Percentiles rank a stretch among this genome's conserved stretches.
Conservation (phyloP, 2,329 filamentous ascomycete genomes). For the Coleophoma eucalyptorum region DNA sequence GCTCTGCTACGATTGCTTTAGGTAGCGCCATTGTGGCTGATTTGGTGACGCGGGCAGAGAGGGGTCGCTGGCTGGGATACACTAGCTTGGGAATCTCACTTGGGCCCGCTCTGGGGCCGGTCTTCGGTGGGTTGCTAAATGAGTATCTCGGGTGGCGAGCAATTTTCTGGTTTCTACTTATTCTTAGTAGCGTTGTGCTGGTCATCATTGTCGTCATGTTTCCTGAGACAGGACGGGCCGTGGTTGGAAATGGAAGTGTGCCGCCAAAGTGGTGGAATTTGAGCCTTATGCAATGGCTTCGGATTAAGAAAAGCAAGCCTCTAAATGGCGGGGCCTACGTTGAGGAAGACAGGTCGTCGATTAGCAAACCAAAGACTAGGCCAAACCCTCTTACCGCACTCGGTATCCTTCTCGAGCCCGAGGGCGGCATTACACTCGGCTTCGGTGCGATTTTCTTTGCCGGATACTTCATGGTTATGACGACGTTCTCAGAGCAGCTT, state of each 20-base stretch:
- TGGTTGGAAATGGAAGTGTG: conserved; percentile 33
- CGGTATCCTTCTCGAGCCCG: not conserved
- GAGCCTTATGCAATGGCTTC: conserved; percentile 42
- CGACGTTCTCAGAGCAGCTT: conserved; percentile 43
- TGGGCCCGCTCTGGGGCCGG: conserved; percentile 39
- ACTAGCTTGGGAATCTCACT: conserved; percentile 46
- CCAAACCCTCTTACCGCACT: not conserved
- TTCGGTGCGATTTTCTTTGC: conserved; percentile 48
- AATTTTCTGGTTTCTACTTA: conserved; percentile 46
- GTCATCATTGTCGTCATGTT: conserved; percentile 23
- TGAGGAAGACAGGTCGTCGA: not conserved
- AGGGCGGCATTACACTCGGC: not conserved
- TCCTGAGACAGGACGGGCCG: conserved; percentile 11
- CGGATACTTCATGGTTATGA: conserved; percentile 42
- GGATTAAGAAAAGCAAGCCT: not conserved
- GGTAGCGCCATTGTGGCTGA: conserved; percentile 68
- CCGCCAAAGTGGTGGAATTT: conserved; percentile 50
- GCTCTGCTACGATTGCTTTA: conserved; percentile 55
- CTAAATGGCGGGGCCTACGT: no score
- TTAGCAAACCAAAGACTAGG: not conserved
- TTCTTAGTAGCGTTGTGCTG: conserved; percentile 29
- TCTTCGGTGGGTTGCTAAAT: conserved; percentile 40
- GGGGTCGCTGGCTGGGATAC: conserved; percentile 67
- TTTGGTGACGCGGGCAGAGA: conserved; percentile 59
- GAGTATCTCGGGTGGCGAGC: conserved; percentile 40